Percentiles rank a stretch among this genome's conserved stretches.
These are phyloP conservation scores for Basipetospora chlamydospora DNA, from an alignment of 2,329 filamentous ascomycete species.

Conservation along the genomic window DNA sequence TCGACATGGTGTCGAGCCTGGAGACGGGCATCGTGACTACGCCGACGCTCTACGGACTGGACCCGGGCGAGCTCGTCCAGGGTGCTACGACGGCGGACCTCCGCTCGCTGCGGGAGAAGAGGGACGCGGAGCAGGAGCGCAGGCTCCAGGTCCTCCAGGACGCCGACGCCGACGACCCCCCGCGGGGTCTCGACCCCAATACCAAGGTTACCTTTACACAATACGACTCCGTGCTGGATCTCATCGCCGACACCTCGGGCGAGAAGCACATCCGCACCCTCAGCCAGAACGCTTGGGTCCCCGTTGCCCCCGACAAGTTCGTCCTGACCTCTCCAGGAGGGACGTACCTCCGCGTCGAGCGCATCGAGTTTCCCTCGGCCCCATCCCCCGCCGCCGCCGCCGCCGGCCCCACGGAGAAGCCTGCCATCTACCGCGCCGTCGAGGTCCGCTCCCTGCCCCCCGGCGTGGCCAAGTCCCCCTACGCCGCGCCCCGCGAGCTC, in stretches of 20 bases:
- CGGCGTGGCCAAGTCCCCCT: conserved; percentile 39
- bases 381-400: conserved; percentile 9
- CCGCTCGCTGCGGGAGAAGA: conserved; percentile 27
- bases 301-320: conserved; percentile 54
- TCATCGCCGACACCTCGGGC: conserved; percentile 66
- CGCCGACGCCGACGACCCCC: conserved; percentile 5
- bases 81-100: conserved; percentile 50
- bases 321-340: conserved; percentile 53
- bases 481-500: conserved; percentile 53
- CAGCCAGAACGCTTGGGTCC: conserved; percentile 71
- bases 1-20: conserved; percentile 86
- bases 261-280: conserved; percentile 67
- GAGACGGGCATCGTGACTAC: conserved; percentile 77
- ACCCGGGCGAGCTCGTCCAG: conserved; percentile 64
- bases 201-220: conserved; percentile 64
- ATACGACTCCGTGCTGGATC: conserved; percentile 82
- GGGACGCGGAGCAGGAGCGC: conserved; percentile 11
- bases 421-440: conserved; percentile 26
- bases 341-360: conserved; percentile 43
- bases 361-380: conserved; percentile 12
- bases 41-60: conserved; percentile 83
- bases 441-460: conserved; percentile 33
- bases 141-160: conserved; percentile 5
- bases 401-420: conserved; percentile 10
- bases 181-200: conserved; percentile 9